Evolutionary conservation across 371 early-diverging fungal genomes (phyloP).

Genomic region (Syncephalis plumigaleata): DNA sequence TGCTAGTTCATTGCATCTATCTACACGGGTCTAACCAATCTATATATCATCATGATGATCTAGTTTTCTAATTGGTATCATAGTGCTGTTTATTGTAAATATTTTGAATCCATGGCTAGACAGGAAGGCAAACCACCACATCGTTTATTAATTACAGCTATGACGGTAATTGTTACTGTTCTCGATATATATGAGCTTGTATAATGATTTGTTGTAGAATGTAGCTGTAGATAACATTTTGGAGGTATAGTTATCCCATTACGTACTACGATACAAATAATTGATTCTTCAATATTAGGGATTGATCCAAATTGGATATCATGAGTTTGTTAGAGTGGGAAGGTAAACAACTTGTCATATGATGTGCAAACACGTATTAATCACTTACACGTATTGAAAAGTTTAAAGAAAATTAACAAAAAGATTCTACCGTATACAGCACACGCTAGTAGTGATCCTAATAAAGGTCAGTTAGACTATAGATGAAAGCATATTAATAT

Average conservation of each 20-base stretch:
- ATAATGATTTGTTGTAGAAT: conserved; percentile 17
- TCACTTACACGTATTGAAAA: conserved; percentile 2
- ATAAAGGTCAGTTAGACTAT: conserved; percentile 16
- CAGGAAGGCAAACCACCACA: too few species aligned
- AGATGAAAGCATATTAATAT: neutral
- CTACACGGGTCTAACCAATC: too few species aligned
- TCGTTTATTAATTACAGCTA: too few species aligned
- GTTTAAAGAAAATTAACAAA: conserved; percentile 53
- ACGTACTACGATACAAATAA: too few species aligned
- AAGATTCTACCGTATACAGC: conserved; percentile 38
- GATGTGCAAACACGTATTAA: neutral
- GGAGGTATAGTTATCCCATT: conserved; percentile 1
- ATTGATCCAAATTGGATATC: conserved; percentile 45
- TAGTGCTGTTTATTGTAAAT: too few species aligned
- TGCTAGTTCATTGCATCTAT: too few species aligned
- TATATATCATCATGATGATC: too few species aligned
- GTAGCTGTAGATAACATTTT: conserved; percentile 74
- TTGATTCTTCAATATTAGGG: too few species aligned
- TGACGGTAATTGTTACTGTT: too few species aligned
- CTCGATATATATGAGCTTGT: too few species aligned
- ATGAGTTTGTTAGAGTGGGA: conserved; percentile 66
- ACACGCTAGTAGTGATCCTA: conserved; percentile 22
- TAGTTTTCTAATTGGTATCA: too few species aligned
- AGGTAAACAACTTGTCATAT: conserved; percentile 12
- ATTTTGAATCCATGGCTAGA: too few species aligned